Evolutionary conservation across 805 yeast genomes (phyloP).

Genomic region (Suhomyces sp.): DNA sequence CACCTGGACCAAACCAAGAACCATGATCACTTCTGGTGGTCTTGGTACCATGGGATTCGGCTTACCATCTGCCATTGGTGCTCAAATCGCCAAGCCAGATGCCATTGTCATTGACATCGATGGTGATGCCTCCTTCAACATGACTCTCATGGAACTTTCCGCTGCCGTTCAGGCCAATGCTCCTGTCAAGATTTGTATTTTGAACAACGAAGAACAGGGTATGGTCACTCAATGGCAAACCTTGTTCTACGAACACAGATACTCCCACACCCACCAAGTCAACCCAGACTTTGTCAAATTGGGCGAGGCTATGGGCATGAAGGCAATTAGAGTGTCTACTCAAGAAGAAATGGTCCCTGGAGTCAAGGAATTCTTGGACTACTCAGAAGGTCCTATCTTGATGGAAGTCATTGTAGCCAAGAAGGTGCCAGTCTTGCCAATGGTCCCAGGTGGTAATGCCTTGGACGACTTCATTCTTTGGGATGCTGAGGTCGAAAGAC

Average conservation of each 20-base stretch:
- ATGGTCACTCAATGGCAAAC: constrained; percentile 99
- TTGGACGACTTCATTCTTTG: constrained; percentile 88
- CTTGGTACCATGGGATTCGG: constrained; percentile 99
- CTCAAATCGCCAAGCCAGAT: constrained; percentile 94
- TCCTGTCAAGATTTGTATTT: constrained; percentile 83
- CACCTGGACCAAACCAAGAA: constrained; percentile 89
- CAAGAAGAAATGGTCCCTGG: constrained; percentile 58
- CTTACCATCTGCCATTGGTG: constrained; percentile 96
- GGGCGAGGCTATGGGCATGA: constrained; percentile 91
- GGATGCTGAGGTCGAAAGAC: constrained; percentile 77
- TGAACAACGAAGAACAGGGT: constrained; percentile 98
- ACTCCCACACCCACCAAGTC: constrained; percentile 94
- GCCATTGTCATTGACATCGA: constrained; percentile 94
- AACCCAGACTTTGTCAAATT: constrained; percentile 93
- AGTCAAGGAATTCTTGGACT: constrained; percentile 63
- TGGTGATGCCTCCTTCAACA: constrained; percentile 98
- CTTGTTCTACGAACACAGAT: constrained; percentile 92
- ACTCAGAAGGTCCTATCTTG: constrained; percentile 77
- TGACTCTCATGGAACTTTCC: constrained; percentile 91
- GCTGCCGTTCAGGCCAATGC: constrained; percentile 93
- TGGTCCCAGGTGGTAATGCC: constrained; percentile 96
- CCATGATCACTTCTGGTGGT: constrained; percentile 98
- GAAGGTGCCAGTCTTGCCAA: constrained; percentile 95
- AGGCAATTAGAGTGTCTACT: constrained; percentile 69
- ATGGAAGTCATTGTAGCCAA: constrained; percentile 88